Evolutionary conservation across 192 early-diverging fungal genomes (phyloP).

Genomic region (Gigaspora rosea): DNA sequence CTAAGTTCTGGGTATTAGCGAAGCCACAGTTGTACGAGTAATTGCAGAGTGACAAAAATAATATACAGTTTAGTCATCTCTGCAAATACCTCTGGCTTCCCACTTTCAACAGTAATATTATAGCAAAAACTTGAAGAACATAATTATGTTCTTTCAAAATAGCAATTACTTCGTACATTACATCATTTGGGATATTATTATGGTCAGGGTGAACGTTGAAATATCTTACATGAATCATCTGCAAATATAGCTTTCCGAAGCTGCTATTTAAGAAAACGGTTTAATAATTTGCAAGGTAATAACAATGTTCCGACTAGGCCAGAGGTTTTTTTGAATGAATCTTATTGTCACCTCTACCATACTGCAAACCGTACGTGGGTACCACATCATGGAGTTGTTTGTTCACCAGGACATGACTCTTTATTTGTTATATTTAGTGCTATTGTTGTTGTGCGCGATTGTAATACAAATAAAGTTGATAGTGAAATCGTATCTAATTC

Average conservation of each 20-base stretch:
- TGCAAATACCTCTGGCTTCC: conserved; percentile 11
- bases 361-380: not conserved
- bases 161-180: conserved; percentile 2
- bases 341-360: too few species aligned
- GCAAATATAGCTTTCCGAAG: conserved; percentile 1
- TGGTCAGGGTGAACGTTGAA: not conserved
- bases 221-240: conserved; percentile 8
- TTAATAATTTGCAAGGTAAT: conserved; percentile 4
- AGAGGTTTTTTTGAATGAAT: conserved; percentile 15
- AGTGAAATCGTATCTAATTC: conserved; percentile 20
- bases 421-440: conserved; percentile 3
- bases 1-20: too few species aligned
- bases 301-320: conserved; percentile 20
- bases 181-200: conserved; percentile 20
- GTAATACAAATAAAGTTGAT: conserved; percentile 6
- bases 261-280: not conserved
- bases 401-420: not conserved
- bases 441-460: not conserved
- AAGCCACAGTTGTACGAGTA: too few species aligned
- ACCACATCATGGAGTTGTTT: not conserved
- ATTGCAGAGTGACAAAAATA: too few species aligned
- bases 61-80: conserved; percentile 1
- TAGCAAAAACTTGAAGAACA: conserved; percentile 8
- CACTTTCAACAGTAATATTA: conserved; percentile 15
- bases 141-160: conserved; percentile 17